A percentile compares a stretch with the other conserved stretches of the same genome.
phyloP scores from a whole-genome alignment of 169 alveolate species.

The Perkinsus marinus region DNA sequence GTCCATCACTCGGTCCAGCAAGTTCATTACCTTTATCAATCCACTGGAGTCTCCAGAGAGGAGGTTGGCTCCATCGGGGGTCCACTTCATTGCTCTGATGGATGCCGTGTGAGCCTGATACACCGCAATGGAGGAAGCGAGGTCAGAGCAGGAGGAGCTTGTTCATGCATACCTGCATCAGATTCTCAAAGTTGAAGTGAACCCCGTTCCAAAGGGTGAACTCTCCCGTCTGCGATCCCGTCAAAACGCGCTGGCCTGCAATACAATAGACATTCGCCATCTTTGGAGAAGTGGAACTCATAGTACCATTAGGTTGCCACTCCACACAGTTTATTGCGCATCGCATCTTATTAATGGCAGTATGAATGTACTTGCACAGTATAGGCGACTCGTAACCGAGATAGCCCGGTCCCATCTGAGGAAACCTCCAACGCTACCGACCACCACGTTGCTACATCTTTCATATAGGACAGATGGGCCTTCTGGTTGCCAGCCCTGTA shows the following conservation, averaged over 20 bases:
- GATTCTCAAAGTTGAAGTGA: conserved; percentile 29
- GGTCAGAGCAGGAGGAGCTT: background rate
- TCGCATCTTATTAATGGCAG: background rate
- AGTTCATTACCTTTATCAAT: background rate
- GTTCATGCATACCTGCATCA: background rate
- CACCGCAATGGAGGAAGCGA: background rate
- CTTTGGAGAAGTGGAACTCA: conserved; percentile 6
- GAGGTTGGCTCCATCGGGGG: conserved; percentile 26
- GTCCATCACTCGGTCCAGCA: background rate
- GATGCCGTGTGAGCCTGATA: conserved; percentile 11
- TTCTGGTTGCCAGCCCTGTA: background rate
- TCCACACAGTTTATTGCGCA: background rate
- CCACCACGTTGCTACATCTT: background rate
- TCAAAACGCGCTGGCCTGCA: conserved; percentile 27
- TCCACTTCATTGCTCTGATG: conserved; percentile 39
- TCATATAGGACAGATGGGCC: background rate
- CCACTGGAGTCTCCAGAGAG: conserved; percentile 36
- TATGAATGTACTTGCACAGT: background rate
- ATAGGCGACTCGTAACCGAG: background rate
- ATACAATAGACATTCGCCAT: background rate
- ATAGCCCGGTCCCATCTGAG: background rate
- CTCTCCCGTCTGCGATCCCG: conserved; percentile 37
- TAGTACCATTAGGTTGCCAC: background rate
- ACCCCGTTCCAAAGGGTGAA: conserved; percentile 28
- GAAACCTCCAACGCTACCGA: background rate